Base-by-base conservation (phyloP, 352 stramenopile genomes). In the Globisporangium heterothallicum region DNA sequence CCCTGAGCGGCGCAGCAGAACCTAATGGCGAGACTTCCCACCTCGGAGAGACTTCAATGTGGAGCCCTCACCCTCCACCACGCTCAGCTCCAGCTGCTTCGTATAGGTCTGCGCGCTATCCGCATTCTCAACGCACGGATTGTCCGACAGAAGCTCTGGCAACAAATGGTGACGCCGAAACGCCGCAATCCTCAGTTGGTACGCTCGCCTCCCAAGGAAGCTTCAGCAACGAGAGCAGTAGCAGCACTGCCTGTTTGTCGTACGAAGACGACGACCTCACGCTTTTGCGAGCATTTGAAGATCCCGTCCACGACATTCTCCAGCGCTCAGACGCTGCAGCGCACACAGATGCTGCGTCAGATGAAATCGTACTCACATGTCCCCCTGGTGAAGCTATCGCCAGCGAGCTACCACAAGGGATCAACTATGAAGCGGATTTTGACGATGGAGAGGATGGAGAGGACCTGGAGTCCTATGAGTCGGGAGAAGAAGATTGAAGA, bases 341-440 rank as follows among this genome's bases (percentile, higher is more conserved):
- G 8, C 32, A 2, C 14, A 10, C n/a, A 10, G 32, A 38, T 38
- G 8, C 32, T 18, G 32, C 14, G 3, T 36, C 30, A 36, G 16
- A 2, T 36, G 2, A 10, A 36, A 14, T 3, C 3, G 32, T n/a
- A n/a, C n/a, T n/a, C n/a, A n/a, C n/a, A 4, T 38, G 32, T 8
- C 8, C 12, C 32, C 6, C 3, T 18, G 32, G 1, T 38, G 32
- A 38, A 38, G 1, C 10, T 6, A 8, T 18, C 19, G 18, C 8
- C 36, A 18, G 3, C 14, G 36, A 21, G 3, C n/a, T 10, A 32
- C 16, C 18, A 14, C 42, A 56, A 21, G 9, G 5, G 13, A 63
- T 3, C 9, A 35, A 48, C 21, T 67, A 67, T 22, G 60, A 67
- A 38, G 49, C 49, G 10, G 56, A 61, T 29, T 67, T 67, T 21